Evolutionary conservation across 495 filamentous ascomycete genomes (phyloP).

Genomic region (Alectoria sarmentosa): DNA sequence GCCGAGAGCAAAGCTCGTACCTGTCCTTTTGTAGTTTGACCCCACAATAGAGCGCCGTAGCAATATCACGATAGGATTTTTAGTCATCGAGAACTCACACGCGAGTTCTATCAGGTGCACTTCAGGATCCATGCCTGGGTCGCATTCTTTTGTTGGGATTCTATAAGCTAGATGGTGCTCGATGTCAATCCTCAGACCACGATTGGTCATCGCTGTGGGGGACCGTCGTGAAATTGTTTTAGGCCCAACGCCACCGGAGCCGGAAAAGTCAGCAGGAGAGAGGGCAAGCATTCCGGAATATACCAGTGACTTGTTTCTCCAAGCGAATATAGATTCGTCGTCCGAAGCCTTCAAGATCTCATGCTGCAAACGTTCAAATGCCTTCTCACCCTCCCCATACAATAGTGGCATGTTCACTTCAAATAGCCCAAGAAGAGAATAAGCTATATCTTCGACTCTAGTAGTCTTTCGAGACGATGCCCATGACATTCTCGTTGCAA

Average conservation of each 20-base stretch:
- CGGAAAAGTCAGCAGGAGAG: background rate
- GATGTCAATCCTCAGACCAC: background rate
- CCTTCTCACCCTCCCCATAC: conserved; percentile 36
- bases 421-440: conserved; percentile 40
- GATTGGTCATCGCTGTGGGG: background rate
- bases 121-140: background rate
- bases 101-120: background rate
- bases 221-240: background rate
- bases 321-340: conserved; percentile 29
- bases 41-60: background rate
- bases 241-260: background rate
- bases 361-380: conserved; percentile 33
- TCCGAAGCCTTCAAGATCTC: conserved; percentile 30
- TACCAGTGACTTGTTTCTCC: conserved; percentile 6
- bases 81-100: background rate
- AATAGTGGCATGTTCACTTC: conserved; percentile 39
- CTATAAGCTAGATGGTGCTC: background rate
- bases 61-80: background rate
- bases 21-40: background rate
- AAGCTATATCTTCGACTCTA: conserved; percentile 35
- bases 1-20: background rate
- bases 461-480: conserved; percentile 31
- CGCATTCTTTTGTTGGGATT: background rate
- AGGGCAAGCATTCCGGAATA: background rate
- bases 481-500: conserved; percentile 38